Conservation (phyloP, 306 rosid genomes). For the Citrullus colocynthis region DNA sequence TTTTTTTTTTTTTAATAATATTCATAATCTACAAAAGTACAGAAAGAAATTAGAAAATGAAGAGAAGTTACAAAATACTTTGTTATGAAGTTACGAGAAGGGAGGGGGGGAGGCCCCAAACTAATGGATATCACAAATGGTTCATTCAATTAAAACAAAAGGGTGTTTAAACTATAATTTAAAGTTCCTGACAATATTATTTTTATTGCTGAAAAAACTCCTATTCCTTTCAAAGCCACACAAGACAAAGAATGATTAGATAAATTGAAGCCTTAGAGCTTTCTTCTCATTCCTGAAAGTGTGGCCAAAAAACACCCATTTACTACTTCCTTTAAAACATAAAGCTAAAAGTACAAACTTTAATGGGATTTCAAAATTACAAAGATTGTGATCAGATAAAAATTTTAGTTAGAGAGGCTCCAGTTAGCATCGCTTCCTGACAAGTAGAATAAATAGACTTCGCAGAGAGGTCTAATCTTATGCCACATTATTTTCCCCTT, state of each 20-base stretch:
- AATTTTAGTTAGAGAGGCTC: background rate
- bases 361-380: background rate
- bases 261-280: background rate
- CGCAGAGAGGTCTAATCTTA: background rate
- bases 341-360: background rate
- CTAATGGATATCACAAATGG: background rate
- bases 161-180: background rate
- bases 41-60: background rate
- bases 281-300: background rate
- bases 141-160: background rate
- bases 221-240: background rate
- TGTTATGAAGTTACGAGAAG: background rate
- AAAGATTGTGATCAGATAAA: background rate
- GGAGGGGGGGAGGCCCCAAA: background rate
- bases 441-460: background rate
- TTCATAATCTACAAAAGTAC: background rate
- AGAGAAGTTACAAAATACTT: background rate
- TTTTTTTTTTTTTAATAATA: background rate
- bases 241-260: background rate
- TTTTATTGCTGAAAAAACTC: background rate
- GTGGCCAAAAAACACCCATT: background rate
- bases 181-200: background rate
- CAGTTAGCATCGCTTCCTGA: background rate
- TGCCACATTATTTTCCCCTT: background rate
- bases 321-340: background rate